A percentile compares a stretch with the other conserved stretches of the same genome.
Evolutionary conservation across 345 rosid genomes (phyloP).

Genomic region (Stellera chamaejasme): DNA sequence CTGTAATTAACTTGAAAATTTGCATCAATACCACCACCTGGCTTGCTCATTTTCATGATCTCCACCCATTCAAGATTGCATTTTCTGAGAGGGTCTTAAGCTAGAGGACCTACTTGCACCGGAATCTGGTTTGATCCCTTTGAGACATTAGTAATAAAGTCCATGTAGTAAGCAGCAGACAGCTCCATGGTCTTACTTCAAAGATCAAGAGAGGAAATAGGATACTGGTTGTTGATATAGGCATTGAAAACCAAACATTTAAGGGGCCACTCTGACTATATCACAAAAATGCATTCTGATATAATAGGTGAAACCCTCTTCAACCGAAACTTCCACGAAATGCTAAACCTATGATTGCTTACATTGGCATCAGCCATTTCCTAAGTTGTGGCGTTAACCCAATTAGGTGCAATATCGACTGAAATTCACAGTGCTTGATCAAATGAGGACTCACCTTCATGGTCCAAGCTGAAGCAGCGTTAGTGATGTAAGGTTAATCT

Average conservation of each 20-base stretch:
- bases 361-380: conserved; percentile 22
- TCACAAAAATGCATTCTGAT: conserved; percentile 24
- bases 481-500: conserved; percentile 10
- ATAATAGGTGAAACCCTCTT: conserved; percentile 13
- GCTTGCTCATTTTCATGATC: conserved; percentile 20
- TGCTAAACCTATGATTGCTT: conserved; percentile 11
- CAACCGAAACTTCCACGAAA: conserved; percentile 19
- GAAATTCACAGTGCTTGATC: conserved; percentile 16
- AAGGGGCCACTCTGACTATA: conserved; percentile 12
- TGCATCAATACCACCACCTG: conserved; percentile 9
- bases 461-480: conserved; percentile 9
- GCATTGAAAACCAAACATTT: conserved; percentile 16
- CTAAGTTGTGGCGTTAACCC: conserved; percentile 21
- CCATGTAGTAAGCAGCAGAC: conserved; percentile 14
- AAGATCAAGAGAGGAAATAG: conserved; percentile 15
- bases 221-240: conserved; percentile 16
- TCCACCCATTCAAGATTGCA: conserved; percentile 21
- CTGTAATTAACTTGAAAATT: not conserved
- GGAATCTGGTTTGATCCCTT: conserved; percentile 10
- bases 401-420: conserved; percentile 15
- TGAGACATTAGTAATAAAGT: conserved; percentile 12
- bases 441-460: conserved; percentile 10
- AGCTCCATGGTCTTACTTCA: conserved; percentile 14
- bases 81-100: conserved; percentile 14
- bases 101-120: conserved; percentile 18